Evolutionary conservation across 2,329 filamentous ascomycete genomes (phyloP).

Genomic region (Nemania diffusa): DNA sequence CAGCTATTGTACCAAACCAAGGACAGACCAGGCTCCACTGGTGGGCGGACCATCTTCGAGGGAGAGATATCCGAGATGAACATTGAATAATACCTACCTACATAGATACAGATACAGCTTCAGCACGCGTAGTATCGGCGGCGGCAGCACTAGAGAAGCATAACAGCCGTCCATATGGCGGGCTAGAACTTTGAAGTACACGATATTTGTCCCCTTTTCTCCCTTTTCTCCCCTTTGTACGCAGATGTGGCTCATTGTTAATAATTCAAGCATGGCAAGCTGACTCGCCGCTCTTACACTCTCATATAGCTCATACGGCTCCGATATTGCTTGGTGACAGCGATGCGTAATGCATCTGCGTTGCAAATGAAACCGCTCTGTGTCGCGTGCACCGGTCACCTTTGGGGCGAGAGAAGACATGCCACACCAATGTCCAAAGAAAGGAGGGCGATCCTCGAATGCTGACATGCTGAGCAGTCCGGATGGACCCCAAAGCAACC

Average conservation of each 20-base stretch:
- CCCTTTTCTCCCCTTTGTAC: slow-evolving; percentile 3
- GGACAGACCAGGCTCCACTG: background rate
- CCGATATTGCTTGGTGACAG: slow-evolving; percentile 18
- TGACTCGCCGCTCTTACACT: slow-evolving; percentile 10
- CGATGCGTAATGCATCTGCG: slow-evolving; percentile 18
- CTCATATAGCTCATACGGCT: background rate
- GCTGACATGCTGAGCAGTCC: slow-evolving; percentile 19
- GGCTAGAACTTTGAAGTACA: background rate
- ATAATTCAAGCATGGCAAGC: slow-evolving; percentile 17
- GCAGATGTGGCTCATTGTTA: slow-evolving; percentile 18
- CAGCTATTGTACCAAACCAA: background rate
- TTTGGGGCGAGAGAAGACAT: background rate
- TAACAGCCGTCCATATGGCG: background rate
- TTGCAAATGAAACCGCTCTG: slow-evolving; percentile 17
- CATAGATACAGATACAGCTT: too few relatives aligned
- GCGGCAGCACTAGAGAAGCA: background rate
- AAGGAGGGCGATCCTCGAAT: background rate
- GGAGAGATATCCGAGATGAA: slow-evolving; percentile 13
- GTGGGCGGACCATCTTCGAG: background rate
- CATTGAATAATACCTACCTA: slow-evolving; percentile 8
- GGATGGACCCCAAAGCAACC: slow-evolving; percentile 42
- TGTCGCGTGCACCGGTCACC: slow-evolving; percentile 21
- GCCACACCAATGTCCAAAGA: slow-evolving; percentile 17
- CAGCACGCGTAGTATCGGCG: slow-evolving; percentile 5
- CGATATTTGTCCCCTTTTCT: too few relatives aligned